Evolutionary conservation across 2,329 filamentous ascomycete species (phyloP), one percentile per base, ranked within the genome.

Genomic region (Colletotrichum incanum): DNA sequence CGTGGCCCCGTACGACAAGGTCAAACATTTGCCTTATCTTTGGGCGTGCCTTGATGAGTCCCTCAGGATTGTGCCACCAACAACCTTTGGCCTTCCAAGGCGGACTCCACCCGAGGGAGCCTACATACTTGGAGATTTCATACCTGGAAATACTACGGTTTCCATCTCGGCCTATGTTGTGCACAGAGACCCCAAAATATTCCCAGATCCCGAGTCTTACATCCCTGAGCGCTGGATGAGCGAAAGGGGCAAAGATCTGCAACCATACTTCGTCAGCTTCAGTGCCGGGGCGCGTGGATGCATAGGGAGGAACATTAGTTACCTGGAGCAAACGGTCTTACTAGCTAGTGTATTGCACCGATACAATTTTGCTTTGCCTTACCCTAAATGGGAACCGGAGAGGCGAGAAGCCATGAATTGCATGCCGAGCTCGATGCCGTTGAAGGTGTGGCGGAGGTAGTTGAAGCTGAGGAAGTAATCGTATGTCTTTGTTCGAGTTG

Each of bases 281-380:
- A 69, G 72, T 31, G 73, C 72, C 23, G 72, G 76, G 14, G 71
- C 75, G 1, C 54, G 74, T 18, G 74, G 74, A 5, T 77, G 75
- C 41, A 76, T 77, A 12, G 76, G 75, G 0, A 74, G 80, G 20
- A 82, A 81, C 39, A 81, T 82, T 34, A 79, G 77, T 11, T 79
- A 85, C 67, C 76, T 88, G 11, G 86, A 87, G 76, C 84, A 87
- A 74, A 82, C 82, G 2, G 81, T 86, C 4, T 71, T 84, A 3
- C 39, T 86, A 16, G 83, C 84, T 0, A 82, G 80, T 7, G 73
- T 86, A 28, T 75, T 87, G 0, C 81, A 84, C 73, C 77, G 82
- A 0, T 86, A 83, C 63, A 80, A 85, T 20, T 83, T 85, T 77
- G 47, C 67, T 23, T 28, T 67, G 20, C 65, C 34, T 8, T 37